Evolutionary conservation across 2,329 filamentous ascomycete species (phyloP).

Genomic region (Tolypocladium capitatum): DNA sequence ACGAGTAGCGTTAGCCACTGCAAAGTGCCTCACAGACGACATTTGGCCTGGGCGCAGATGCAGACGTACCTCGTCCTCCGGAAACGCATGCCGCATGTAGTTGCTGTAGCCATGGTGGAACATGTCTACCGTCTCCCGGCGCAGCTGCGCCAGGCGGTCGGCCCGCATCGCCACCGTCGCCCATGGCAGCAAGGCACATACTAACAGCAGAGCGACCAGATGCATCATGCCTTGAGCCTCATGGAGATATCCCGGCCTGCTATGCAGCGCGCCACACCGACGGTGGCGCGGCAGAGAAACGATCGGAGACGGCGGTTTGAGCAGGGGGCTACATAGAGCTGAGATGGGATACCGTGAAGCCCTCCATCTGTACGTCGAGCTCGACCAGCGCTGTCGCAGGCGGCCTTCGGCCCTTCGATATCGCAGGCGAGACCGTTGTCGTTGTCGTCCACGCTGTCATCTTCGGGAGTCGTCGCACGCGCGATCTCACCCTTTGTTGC

Average conservation of each 20-base stretch:
- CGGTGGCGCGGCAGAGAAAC: background rate
- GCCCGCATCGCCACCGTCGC: slow-evolving; percentile 37
- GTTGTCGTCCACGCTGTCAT: background rate
- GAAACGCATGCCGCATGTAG: slow-evolving; percentile 88
- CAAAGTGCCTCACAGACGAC: background rate
- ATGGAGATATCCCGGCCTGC: slow-evolving; percentile 6
- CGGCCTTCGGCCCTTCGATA: background rate
- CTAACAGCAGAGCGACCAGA: slow-evolving; percentile 10
- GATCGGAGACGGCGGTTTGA: background rate
- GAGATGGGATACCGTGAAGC: slow-evolving; percentile 6
- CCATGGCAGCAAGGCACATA: slow-evolving; percentile 26
- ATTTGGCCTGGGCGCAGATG: background rate
- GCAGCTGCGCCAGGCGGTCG: slow-evolving; percentile 40
- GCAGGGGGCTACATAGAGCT: background rate
- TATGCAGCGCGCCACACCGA: background rate
- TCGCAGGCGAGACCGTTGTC: background rate
- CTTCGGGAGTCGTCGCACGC: background rate
- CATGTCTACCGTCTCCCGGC: slow-evolving; percentile 56
- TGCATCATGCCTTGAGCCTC: slow-evolving; percentile 16
- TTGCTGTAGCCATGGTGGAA: slow-evolving; percentile 96
- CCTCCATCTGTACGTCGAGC: background rate
- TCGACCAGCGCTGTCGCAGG: background rate
- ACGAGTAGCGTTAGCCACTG: slow-evolving; percentile 4
- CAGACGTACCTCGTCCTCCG: slow-evolving; percentile 65
- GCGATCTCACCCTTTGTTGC: background rate